A percentile compares a stretch with the other conserved stretches of the same genome.
Evolutionary conservation across 306 rosid species (phyloP).

Genomic region (Abrus precatorius): DNA sequence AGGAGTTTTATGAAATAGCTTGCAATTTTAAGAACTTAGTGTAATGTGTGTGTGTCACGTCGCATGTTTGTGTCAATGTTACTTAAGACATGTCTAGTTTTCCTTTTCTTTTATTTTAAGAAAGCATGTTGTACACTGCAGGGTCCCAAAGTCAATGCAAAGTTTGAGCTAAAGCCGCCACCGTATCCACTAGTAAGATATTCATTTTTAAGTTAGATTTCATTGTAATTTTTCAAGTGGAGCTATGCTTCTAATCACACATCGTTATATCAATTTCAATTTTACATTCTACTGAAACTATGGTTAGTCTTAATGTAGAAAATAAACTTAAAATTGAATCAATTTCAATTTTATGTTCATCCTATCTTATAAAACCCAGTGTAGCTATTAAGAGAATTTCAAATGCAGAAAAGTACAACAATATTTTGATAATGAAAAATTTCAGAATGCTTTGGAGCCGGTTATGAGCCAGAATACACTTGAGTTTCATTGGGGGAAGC

Average conservation of each 20-base stretch:
- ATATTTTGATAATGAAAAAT: slow-evolving; percentile 1
- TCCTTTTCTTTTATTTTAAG: neutral
- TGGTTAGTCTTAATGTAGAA: neutral
- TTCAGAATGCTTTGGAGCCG: slow-evolving; percentile 84
- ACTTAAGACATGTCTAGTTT: neutral
- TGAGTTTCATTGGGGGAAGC: slow-evolving; percentile 90
- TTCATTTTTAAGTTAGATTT: slow-evolving; percentile 14
- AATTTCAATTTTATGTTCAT: neutral
- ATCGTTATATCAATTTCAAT: slow-evolving; percentile 6
- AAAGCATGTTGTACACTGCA: slow-evolving; percentile 42
- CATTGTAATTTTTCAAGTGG: neutral
- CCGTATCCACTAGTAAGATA: slow-evolving; percentile 78
- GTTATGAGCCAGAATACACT: slow-evolving; percentile 76
- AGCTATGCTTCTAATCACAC: neutral
- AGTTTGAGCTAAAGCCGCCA: slow-evolving; percentile 81
- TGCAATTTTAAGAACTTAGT: neutral
- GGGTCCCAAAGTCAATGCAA: slow-evolving; percentile 61
- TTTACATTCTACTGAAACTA: neutral
- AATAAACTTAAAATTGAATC: neutral
- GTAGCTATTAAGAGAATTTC: neutral
- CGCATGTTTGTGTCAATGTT: neutral
- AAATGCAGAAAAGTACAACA: neutral
- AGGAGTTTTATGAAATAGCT: neutral
- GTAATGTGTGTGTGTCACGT: neutral
- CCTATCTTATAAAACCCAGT: neutral